Conservation (phyloP, 2,329 filamentous ascomycete species). For the Tolypocladium nubicola region DNA sequence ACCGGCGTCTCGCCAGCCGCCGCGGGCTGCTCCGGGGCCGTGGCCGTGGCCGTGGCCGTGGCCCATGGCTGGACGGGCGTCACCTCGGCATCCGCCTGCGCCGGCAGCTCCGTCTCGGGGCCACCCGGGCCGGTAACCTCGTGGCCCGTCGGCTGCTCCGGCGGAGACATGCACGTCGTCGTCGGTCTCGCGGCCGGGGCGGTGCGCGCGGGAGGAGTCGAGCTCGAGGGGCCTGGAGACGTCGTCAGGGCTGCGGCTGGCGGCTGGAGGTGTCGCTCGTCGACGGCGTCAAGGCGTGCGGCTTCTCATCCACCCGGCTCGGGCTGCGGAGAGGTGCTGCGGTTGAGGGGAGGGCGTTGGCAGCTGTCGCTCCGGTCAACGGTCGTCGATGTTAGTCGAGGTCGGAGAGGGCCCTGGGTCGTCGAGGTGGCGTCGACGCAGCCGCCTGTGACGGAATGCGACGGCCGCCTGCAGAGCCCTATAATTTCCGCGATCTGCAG, state of each 20-base stretch:
- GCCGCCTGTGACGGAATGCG: neutral
- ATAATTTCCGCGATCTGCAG: neutral
- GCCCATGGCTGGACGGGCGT: neutral
- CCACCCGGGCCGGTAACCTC: conserved; percentile 6
- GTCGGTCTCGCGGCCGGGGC: neutral
- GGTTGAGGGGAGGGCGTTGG: neutral
- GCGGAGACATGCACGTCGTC: conserved; percentile 24
- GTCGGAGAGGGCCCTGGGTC: neutral
- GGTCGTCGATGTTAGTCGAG: neutral
- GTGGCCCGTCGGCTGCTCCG: conserved; percentile 17
- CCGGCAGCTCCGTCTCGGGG: neutral
- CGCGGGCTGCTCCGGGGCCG: neutral
- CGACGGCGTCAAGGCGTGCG: neutral
- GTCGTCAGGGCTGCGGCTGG: neutral
- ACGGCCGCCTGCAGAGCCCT: neutral
- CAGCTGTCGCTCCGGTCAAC: neutral
- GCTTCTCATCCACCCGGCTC: neutral
- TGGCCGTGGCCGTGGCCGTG: neutral
- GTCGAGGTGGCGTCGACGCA: neutral
- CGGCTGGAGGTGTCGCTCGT: neutral
- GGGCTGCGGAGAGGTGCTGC: neutral
- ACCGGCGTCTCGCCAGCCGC: neutral
- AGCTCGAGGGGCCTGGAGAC: neutral
- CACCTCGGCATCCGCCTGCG: neutral
- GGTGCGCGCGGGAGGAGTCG: neutral